phyloP scores from a whole-genome alignment of 2,329 filamentous ascomycete genomes.

The Alternaria sp. region DNA sequence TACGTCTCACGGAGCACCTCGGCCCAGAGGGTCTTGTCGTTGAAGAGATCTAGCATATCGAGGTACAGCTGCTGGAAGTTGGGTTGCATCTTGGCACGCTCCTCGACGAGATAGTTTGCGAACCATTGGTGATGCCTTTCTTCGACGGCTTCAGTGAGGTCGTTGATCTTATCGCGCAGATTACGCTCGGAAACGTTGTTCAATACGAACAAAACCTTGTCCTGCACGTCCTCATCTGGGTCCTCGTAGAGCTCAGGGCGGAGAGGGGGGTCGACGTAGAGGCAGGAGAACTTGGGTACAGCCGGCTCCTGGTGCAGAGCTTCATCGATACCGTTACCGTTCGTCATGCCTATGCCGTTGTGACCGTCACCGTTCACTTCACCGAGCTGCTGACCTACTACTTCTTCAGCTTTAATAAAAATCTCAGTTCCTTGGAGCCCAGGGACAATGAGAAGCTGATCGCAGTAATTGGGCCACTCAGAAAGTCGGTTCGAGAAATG shows the following conservation, averaged over 20 bases:
- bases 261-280: constrained; percentile 75
- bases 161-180: constrained; percentile 79
- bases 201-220: constrained; percentile 92
- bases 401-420: constrained; percentile 80
- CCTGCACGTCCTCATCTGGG: constrained; percentile 82
- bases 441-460: constrained; percentile 80
- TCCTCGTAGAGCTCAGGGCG: constrained; percentile 74
- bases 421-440: constrained; percentile 85
- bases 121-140: constrained; percentile 94
- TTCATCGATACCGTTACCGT: constrained; percentile 72
- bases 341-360: constrained; percentile 63
- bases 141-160: constrained; percentile 79
- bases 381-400: constrained; percentile 70
- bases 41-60: constrained; percentile 82
- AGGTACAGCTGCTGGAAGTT: constrained; percentile 96
- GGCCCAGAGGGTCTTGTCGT: constrained; percentile 78
- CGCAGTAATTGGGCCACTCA: constrained; percentile 96
- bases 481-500: constrained; percentile 82
- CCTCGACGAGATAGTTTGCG: constrained; percentile 90
- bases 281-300: constrained; percentile 75
- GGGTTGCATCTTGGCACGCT: constrained; percentile 94
- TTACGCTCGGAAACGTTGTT: constrained; percentile 97
- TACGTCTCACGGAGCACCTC: constrained; percentile 96
- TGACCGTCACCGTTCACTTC: constrained; percentile 58
- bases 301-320: constrained; percentile 64